phyloP scores from a whole-genome alignment of 495 filamentous ascomycete genomes.

The Lasiosphaeria ovina region DNA sequence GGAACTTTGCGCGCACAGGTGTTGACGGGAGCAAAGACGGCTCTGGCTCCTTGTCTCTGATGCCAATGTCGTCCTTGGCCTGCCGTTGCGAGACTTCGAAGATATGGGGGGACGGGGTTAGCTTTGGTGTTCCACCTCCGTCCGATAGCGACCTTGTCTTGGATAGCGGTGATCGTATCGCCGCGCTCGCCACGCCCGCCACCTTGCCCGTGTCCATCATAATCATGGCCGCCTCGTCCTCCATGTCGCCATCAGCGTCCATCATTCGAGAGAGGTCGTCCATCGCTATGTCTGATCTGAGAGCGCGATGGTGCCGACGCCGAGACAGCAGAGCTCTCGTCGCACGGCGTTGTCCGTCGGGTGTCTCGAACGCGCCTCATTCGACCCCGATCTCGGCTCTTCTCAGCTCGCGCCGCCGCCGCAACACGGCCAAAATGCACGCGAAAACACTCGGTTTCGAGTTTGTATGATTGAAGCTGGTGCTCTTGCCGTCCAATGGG shows the following conservation, averaged over 20 bases:
- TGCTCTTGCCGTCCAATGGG: too few relatives aligned
- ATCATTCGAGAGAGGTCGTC: slow-evolving; percentile 28
- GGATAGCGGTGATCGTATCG: slow-evolving; percentile 20
- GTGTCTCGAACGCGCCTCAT: neutral
- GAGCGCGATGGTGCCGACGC: neutral
- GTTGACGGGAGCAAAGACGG: slow-evolving; percentile 29
- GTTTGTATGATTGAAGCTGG: too few relatives aligned
- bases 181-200: neutral
- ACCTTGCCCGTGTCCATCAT: slow-evolving; percentile 9
- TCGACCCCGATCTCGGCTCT: too few relatives aligned
- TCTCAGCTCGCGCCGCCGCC: too few relatives aligned
- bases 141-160: slow-evolving; percentile 51
- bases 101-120: slow-evolving; percentile 69
- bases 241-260: slow-evolving; percentile 21
- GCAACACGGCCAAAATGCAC: too few relatives aligned
- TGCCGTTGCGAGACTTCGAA: slow-evolving; percentile 50
- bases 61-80: slow-evolving; percentile 79
- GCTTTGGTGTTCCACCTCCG: slow-evolving; percentile 47
- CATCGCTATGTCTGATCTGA: neutral
- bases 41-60: slow-evolving; percentile 35
- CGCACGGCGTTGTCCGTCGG: neutral
- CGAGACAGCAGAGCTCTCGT: neutral
- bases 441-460: too few relatives aligned
- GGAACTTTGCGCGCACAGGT: slow-evolving; percentile 60
- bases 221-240: slow-evolving; percentile 21